A percentile compares a stretch with the other conserved stretches of the same genome.
phyloP scores from a whole-genome alignment of 805 yeast species.

The Lipomyces kockii region DNA sequence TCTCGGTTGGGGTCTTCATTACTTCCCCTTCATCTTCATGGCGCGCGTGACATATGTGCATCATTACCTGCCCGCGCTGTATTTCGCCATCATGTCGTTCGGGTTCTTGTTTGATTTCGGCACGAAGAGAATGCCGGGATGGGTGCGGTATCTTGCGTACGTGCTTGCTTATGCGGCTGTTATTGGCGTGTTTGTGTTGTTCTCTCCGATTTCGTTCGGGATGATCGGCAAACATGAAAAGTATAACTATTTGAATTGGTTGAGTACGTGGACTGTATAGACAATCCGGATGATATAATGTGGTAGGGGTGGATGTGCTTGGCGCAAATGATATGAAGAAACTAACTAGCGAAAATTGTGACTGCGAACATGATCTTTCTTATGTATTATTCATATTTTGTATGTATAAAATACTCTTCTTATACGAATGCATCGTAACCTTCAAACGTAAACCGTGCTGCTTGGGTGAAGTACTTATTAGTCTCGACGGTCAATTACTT shows the following conservation, averaged over 20 bases:
- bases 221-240: conserved; percentile 63
- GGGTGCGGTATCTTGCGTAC: conserved; percentile 47
- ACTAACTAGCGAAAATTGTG: background rate
- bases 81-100: conserved; percentile 84
- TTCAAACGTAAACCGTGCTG: no score
- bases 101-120: conserved; percentile 63
- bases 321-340: background rate
- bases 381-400: background rate
- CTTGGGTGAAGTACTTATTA: no score
- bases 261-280: conserved; percentile 56
- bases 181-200: conserved; percentile 61
- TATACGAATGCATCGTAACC: background rate
- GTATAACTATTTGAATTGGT: conserved; percentile 58
- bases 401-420: background rate
- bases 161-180: conserved; percentile 55
- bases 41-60: conserved; percentile 96
- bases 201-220: conserved; percentile 77
- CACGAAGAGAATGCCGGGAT: conserved; percentile 39
- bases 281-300: background rate
- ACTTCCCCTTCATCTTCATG: conserved; percentile 87
- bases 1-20: conserved; percentile 89
- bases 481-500: no score
- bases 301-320: background rate
- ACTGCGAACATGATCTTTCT: background rate
- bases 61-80: conserved; percentile 93